A percentile compares a stretch with the other conserved stretches of the same genome.
These are phyloP conservation scores for Phytophthora pluvialis DNA, from an alignment of 352 stramenopile species.

Conservation along the genomic window DNA sequence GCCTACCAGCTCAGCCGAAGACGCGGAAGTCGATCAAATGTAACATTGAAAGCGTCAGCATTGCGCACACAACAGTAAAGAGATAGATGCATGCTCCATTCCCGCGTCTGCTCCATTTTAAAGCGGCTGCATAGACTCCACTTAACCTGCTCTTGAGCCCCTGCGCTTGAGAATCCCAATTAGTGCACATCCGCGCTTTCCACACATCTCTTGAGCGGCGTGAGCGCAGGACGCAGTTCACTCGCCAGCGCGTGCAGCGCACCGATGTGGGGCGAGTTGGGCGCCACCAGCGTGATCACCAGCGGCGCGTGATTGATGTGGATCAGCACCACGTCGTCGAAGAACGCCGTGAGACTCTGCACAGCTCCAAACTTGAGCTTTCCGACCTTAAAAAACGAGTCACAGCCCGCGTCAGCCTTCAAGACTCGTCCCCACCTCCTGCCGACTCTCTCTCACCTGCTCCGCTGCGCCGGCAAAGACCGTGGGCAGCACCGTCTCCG, in stretches of 20 bases:
- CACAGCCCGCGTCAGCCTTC: neutral
- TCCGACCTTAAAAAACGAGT: conserved; percentile 46
- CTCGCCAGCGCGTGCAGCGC: conserved; percentile 61
- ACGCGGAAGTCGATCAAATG: conserved; percentile 13
- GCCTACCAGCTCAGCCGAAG: conserved; percentile 8
- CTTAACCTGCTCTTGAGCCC: neutral
- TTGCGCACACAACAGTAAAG: conserved; percentile 14
- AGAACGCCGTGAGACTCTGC: conserved; percentile 78
- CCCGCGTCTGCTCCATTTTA: conserved; percentile 17
- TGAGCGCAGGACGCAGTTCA: conserved; percentile 66
- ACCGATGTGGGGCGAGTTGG: conserved; percentile 63
- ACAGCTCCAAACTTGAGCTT: conserved; percentile 85
- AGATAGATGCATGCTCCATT: conserved; percentile 24
- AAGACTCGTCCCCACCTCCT: neutral
- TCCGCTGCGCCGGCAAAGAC: conserved; percentile 78
- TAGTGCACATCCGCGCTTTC: conserved; percentile 79
- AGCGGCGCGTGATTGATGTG: conserved; percentile 82
- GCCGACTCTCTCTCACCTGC: conserved; percentile 46
- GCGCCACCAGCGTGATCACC: conserved; percentile 79
- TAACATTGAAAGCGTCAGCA: conserved; percentile 26
- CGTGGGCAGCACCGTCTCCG: conserved; percentile 80
- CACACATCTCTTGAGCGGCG: conserved; percentile 73
- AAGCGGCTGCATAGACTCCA: conserved; percentile 15
- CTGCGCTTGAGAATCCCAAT: neutral
- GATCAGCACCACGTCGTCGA: conserved; percentile 71